Percentiles rank a stretch among this genome's conserved stretches.
These are phyloP conservation scores for Pleurotus salmoneostramineus DNA, from an alignment of 768 basidiomycete genomes.

Conservation along the genomic window DNA sequence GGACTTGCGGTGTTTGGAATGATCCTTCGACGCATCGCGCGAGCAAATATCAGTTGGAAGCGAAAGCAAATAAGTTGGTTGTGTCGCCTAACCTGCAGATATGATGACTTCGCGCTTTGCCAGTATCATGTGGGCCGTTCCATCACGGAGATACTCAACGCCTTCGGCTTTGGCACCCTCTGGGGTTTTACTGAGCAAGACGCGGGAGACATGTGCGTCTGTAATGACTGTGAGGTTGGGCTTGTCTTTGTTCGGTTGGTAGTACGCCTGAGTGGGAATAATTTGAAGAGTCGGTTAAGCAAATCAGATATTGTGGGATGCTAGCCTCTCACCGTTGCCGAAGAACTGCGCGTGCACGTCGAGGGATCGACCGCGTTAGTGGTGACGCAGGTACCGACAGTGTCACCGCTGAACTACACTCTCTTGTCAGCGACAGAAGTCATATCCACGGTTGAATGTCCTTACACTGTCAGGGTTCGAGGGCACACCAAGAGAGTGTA, in stretches of 20 bases:
- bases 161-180: constrained; percentile 12
- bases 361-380: neutral
- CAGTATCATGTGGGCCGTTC: constrained; percentile 13
- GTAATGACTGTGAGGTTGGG: constrained; percentile 19
- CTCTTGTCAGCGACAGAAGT: too few relatives aligned
- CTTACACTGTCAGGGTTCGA: neutral
- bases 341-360: neutral
- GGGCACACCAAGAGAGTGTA: constrained; percentile 1
- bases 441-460: too few relatives aligned
- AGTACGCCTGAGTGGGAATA: constrained; percentile 34
- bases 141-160: constrained; percentile 16
- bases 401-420: neutral
- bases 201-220: constrained; percentile 18
- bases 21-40: constrained; percentile 13
- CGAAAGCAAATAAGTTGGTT: neutral
- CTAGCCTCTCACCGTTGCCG: neutral
- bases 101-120: constrained; percentile 42
- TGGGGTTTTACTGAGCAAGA: constrained; percentile 11
- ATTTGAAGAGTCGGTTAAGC: neutral
- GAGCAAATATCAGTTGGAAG: neutral
- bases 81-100: constrained; percentile 25
- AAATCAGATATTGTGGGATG: neutral
- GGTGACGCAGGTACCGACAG: neutral
- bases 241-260: constrained; percentile 45
- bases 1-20: constrained; percentile 23